Evolutionary conservation across 148 eudicot species (phyloP).

Genomic region (Polygonum maritimum): DNA sequence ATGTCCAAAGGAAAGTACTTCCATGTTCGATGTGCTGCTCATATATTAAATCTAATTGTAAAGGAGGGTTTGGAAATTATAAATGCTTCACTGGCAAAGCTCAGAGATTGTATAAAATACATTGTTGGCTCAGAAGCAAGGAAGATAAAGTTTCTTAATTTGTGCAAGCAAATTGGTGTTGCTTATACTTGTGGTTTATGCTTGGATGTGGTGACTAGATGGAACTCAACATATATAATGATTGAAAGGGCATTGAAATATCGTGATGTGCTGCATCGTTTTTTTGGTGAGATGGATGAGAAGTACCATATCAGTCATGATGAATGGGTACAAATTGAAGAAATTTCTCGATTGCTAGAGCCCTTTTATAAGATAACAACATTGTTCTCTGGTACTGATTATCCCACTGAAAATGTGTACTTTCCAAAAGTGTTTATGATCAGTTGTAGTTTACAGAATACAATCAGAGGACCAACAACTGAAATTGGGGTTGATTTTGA

Average conservation of each 20-base stretch:
- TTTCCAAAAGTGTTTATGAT: background rate
- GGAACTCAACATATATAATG: too few relatives aligned
- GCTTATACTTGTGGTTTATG: background rate
- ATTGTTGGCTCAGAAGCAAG: background rate
- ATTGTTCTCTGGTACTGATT: background rate
- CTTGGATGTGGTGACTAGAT: too few relatives aligned
- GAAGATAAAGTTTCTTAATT: background rate
- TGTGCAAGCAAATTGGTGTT: background rate
- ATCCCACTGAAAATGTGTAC: background rate
- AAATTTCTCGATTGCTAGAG: background rate
- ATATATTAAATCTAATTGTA: background rate
- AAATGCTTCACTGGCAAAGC: background rate
- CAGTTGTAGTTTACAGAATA: background rate
- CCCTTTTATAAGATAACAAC: background rate
- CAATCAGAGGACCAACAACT: background rate
- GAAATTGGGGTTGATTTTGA: background rate
- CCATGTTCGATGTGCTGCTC: background rate
- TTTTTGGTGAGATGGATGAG: background rate
- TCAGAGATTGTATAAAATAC: background rate
- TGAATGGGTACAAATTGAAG: background rate
- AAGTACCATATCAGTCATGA: background rate
- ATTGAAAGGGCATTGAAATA: background rate
- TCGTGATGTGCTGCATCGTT: background rate
- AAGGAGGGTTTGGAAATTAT: background rate
- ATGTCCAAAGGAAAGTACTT: background rate